Base-by-base conservation (phyloP, 345 rosid genomes). In the Mangifera indica region DNA sequence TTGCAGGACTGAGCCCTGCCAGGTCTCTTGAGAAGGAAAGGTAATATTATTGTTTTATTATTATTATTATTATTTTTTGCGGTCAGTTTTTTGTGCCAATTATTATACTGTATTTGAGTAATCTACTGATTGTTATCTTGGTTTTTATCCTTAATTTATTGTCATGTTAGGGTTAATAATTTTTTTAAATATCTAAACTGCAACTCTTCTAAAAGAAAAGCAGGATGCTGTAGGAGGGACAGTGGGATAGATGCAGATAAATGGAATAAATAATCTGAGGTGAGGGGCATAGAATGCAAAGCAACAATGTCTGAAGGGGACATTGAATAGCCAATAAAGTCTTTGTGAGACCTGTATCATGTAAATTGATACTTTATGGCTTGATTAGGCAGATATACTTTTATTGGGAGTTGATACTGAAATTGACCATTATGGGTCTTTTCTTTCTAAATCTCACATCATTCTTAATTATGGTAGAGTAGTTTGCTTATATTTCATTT, bases 1-100 rank as follows among this genome's bases (percentile, higher is more conserved):
- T 62, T 84, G 84, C 89, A 95, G 99, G 91, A 77, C 81, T 78
- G 68, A 89, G 91, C 80, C 82, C 82, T 76, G 73, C 82, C 56
- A 86, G 83, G 79, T 78, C 90, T 26, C 76, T 78, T 74, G 93
- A 88, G 64, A 86, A 73, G 61, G 83, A 67, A 77, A 83, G 86
- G 99, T 91, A 82, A 77, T 7, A 37, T 37, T 5, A 53, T 75
- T 66, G 42, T 59, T 24, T 64, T 25, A 58, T 29, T 6, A 37
- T 5, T 37, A 37, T 37, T 37, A 37, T 37, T 37, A 5, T 37
- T 37, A 5, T 5, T 4, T 40, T 57, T 11, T 14, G 15, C 25
- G 45, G 20, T 62, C 49, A 55, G 46, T 57, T 63, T 29, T 63
- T n/a, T 24, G 26, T 32, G 20, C 44, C 24, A 2, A 12, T 21